These are phyloP conservation scores for Candolleomyces efflorescens DNA, from an alignment of 768 basidiomycete genomes.

Conservation along the genomic window DNA sequence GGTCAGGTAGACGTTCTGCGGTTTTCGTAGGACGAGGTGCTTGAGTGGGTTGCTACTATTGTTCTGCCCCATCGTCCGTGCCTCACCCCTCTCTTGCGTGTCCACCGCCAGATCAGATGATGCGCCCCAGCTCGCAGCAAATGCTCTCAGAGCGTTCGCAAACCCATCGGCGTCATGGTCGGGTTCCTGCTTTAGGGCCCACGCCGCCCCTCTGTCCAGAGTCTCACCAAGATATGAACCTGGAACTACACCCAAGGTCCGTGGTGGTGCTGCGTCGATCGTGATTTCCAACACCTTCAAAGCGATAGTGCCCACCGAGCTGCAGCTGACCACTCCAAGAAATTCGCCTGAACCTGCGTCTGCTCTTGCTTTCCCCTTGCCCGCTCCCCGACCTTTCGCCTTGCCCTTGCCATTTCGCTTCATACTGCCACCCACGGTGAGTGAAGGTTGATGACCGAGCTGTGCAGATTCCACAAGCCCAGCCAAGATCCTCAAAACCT, in stretches of 20 bases:
- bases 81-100: not conserved
- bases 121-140: not conserved
- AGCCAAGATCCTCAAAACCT: slow-evolving; percentile 28
- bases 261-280: slow-evolving; percentile 28
- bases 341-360: too few relatives aligned
- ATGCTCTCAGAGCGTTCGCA: not conserved
- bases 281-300: slow-evolving; percentile 33
- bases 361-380: not conserved
- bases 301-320: not conserved
- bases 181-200: not conserved
- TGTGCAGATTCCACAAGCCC: not conserved
- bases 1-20: slow-evolving; percentile 49
- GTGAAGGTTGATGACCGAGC: not conserved
- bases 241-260: too few relatives aligned
- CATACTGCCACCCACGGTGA: not conserved
- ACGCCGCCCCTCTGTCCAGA: not conserved
- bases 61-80: too few relatives aligned
- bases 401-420: not conserved
- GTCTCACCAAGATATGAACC: too few relatives aligned
- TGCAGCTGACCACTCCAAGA: too few relatives aligned
- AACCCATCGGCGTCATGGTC: not conserved
- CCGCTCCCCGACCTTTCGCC: not conserved
- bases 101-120: too few relatives aligned
- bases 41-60: slow-evolving; percentile 24
- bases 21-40: slow-evolving; percentile 52